Evolutionary conservation across 2,329 filamentous ascomycete genomes (phyloP), one percentile per base, ranked within the genome.

Genomic region (Myotisia sp.): DNA sequence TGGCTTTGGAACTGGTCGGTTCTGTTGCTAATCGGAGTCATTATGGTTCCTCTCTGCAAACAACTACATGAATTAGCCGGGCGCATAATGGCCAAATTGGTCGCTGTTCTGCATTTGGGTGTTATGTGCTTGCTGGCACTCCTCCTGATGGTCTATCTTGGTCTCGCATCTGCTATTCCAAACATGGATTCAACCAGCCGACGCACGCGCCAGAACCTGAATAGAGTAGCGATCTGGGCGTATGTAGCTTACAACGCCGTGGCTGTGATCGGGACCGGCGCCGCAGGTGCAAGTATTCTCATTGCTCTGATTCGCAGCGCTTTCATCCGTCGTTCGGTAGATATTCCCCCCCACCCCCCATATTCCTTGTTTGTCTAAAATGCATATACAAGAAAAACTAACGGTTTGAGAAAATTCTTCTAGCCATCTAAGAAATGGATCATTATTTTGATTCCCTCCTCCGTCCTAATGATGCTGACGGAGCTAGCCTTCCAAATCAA

Each of bases 31-130:
- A 37, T 30, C 7, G 38, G 38, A 14, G 13, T 37, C 4, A 37
- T 40, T 6, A 10, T 40, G 27, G 32, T 37, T 3, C 31, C 38
- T 4, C 13, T 40, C 28, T 40, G 38, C 38, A 26, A 35, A 16
- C 38, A 37, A 18, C 21, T 40, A 19, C 38, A 40, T 10, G 22
- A 33, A 17, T 21, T 24, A 2, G 26, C 35, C 12, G 34, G 38
- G 3, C 19, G 20, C 2, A 14, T 32, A 16, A 33, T 37, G 10
- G 30, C 29, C 12, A 33, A 23, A n/a, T 6, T 32, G 7, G 30
- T 37, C 7, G 21, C 30, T 12, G 6, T 37, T 19, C 18, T 5
- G 10, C 30, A 37, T 28, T 27, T 37, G 5, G 31, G 6, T 8
- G 27, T 37, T 20, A 37, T 40, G 29, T 10, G 27, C 18, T 16